Conservation (phyloP, 306 rosid species). For the Cicer cuneatum region DNA sequence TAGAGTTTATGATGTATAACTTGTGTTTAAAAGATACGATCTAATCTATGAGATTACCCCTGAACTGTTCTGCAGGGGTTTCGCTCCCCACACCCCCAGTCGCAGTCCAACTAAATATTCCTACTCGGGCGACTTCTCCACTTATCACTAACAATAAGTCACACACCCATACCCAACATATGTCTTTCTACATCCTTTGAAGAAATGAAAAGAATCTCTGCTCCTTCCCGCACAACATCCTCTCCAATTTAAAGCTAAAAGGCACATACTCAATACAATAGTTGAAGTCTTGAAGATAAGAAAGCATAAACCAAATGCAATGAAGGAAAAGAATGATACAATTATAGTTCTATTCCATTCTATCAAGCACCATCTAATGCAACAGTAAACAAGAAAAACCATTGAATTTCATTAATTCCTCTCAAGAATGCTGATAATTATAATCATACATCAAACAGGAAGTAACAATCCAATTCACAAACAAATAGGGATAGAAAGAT, state of each 20-base stretch:
- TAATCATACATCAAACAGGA: background rate
- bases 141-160: too few relatives aligned
- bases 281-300: background rate
- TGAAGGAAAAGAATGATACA: background rate
- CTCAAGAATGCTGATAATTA: background rate
- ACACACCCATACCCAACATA: too few relatives aligned
- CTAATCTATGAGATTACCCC: too few relatives aligned
- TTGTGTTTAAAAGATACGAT: too few relatives aligned
- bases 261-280: background rate
- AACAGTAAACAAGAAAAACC: conserved; percentile 26
- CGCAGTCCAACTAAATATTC: too few relatives aligned
- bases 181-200: too few relatives aligned
- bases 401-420: background rate
- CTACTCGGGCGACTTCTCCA: too few relatives aligned
- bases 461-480: background rate
- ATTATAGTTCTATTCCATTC: background rate
- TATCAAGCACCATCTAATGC: conserved; percentile 23
- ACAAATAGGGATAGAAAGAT: conserved; percentile 40
- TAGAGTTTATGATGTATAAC: too few relatives aligned
- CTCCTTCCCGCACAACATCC: background rate
- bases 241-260: background rate
- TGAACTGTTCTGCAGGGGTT: too few relatives aligned
- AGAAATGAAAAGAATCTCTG: too few relatives aligned
- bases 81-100: too few relatives aligned
- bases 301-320: conserved; percentile 14